These are phyloP conservation scores for Candida alai DNA, from an alignment of 805 yeast genomes.

Conservation along the genomic window DNA sequence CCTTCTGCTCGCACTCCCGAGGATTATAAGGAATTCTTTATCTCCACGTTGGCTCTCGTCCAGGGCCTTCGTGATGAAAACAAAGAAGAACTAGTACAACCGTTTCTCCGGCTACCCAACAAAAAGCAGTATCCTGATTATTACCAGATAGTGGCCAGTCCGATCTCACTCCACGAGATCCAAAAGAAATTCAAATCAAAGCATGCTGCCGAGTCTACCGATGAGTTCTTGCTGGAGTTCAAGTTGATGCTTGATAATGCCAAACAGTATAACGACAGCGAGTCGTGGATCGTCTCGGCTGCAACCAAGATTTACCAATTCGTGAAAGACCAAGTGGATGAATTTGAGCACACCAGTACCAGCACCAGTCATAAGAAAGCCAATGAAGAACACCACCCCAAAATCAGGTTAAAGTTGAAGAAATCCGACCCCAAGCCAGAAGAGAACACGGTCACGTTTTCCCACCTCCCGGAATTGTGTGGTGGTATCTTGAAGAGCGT, in stretches of 20 bases:
- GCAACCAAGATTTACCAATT: conserved; percentile 54
- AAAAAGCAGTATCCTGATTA: conserved; percentile 39
- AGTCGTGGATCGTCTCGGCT: conserved; percentile 59
- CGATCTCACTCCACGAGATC: conserved; percentile 33
- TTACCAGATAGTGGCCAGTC: conserved; percentile 30
- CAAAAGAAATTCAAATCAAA: conserved; percentile 36
- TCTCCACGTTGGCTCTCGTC: conserved; percentile 29
- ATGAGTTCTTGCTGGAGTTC: conserved; percentile 33
- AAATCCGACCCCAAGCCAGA: conserved; percentile 7
- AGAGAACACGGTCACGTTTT: conserved; percentile 15
- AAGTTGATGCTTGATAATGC: conserved; percentile 36
- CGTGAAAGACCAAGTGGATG: conserved; percentile 48
- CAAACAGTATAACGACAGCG: conserved; percentile 37
- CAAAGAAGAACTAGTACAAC: conserved; percentile 19
- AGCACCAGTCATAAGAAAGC: conserved; percentile 3
- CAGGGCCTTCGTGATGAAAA: conserved; percentile 28
- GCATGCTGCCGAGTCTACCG: conserved; percentile 36
- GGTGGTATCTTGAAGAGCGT: conserved; percentile 33
- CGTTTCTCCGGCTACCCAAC: conserved; percentile 33
- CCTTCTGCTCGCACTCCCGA: conserved; percentile 17
- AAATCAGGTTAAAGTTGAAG: conserved; percentile 13
- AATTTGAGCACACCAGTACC: conserved; percentile 19
- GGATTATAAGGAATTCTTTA: conserved; percentile 26
- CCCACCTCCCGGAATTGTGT: conserved; percentile 19
- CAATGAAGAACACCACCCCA: conserved; percentile 6